These are phyloP conservation scores for Naegleria lovaniensis DNA, from an alignment of 208 protist genomes.

Conservation along the genomic window DNA sequence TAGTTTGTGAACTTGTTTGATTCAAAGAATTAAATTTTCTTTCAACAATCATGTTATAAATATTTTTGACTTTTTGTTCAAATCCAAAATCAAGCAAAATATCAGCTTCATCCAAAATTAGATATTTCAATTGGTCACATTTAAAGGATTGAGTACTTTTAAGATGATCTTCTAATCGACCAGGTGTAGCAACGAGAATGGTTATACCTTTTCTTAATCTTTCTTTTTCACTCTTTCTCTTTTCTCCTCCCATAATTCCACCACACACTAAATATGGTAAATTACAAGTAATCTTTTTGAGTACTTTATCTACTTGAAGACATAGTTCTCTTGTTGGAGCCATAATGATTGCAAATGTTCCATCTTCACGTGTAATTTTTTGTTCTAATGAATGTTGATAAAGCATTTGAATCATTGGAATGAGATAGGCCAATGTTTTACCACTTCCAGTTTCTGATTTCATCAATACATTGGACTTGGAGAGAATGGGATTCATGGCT, in stretches of 20 bases:
- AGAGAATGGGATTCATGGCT: background rate
- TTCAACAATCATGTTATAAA: constrained; percentile 23
- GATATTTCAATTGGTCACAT: constrained; percentile 34
- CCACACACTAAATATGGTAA: constrained; percentile 52
- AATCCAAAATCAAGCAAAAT: constrained; percentile 34
- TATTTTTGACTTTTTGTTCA: constrained; percentile 28
- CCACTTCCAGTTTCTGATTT: constrained; percentile 34
- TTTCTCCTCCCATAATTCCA: constrained; percentile 51
- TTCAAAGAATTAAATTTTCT: background rate
- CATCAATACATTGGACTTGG: constrained; percentile 7
- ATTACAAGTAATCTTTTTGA: constrained; percentile 31
- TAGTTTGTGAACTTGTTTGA: background rate
- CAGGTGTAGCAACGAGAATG: constrained; percentile 60
- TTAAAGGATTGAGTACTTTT: constrained; percentile 51
- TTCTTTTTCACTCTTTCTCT: constrained; percentile 39
- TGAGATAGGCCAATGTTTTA: constrained; percentile 30
- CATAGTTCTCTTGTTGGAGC: constrained; percentile 55
- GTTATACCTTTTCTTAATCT: constrained; percentile 42
- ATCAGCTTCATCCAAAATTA: constrained; percentile 63
- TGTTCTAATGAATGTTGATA: background rate
- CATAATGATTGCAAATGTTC: constrained; percentile 40
- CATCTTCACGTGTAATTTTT: constrained; percentile 10
- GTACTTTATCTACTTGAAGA: constrained; percentile 45
- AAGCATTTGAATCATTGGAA: constrained; percentile 15
- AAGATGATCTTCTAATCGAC: constrained; percentile 62